phyloP scores from a whole-genome alignment of 257 asterid genomes.

The Plantago elongata region DNA sequence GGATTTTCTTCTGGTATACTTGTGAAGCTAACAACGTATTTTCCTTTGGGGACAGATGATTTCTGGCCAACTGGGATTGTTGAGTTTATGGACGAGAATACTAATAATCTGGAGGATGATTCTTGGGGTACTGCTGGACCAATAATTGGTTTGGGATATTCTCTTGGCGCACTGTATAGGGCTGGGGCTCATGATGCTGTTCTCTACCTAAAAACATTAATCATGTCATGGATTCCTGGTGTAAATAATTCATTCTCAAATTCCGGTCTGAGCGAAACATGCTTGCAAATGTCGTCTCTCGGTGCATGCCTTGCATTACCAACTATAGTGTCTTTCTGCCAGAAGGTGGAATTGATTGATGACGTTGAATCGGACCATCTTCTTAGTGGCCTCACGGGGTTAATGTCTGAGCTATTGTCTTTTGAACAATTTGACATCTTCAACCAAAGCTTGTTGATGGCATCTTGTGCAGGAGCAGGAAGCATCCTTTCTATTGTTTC shows the following conservation, averaged over 20 bases:
- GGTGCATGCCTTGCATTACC: slow-evolving; percentile 90
- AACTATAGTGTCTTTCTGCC: slow-evolving; percentile 62
- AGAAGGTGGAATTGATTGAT: slow-evolving; percentile 67
- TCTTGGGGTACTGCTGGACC: slow-evolving; percentile 86
- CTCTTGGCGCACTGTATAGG: slow-evolving; percentile 73
- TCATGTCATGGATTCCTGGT: slow-evolving; percentile 61
- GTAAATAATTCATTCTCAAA: slow-evolving; percentile 26
- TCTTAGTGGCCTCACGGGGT: slow-evolving; percentile 41
- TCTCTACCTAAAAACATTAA: slow-evolving; percentile 49
- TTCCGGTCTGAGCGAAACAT: slow-evolving; percentile 23
- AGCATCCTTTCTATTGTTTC: slow-evolving; percentile 53
- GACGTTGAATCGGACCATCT: slow-evolving; percentile 51
- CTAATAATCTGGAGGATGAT: slow-evolving; percentile 62
- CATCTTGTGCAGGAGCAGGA: slow-evolving; percentile 88
- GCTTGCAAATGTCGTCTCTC: slow-evolving; percentile 39
- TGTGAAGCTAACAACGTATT: slow-evolving; percentile 40
- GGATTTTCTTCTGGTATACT: slow-evolving; percentile 53
- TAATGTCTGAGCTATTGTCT: slow-evolving; percentile 54
- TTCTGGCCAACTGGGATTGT: slow-evolving; percentile 24
- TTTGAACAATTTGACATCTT: slow-evolving; percentile 45
- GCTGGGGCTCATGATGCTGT: slow-evolving; percentile 69
- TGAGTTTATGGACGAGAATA: slow-evolving; percentile 31
- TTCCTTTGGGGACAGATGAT: slow-evolving; percentile 43
- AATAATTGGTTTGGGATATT: slow-evolving; percentile 72
- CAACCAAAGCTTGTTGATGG: slow-evolving; percentile 69